Conservation (phyloP, 768 basidiomycete species). For the Termitomyces eurrhizus region DNA sequence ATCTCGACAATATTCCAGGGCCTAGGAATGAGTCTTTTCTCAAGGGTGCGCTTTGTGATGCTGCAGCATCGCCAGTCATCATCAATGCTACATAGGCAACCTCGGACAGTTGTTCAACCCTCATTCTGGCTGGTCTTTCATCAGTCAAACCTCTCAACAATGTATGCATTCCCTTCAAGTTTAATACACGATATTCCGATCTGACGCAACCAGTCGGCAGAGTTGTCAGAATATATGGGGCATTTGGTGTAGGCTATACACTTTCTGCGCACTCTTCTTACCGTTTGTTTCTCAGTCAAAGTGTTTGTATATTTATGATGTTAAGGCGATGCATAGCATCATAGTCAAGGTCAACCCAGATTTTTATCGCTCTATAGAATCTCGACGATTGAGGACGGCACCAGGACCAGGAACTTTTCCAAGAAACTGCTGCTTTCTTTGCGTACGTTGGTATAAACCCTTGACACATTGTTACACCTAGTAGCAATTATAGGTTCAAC, state of each 20-base stretch:
- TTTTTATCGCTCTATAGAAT: background rate
- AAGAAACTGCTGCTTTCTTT: slow-evolving; percentile 11
- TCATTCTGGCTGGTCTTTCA: slow-evolving; percentile 16
- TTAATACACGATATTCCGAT: background rate
- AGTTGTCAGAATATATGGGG: slow-evolving; percentile 16
- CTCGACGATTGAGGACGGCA: background rate
- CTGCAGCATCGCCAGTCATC: background rate
- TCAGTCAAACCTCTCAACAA: slow-evolving; percentile 8
- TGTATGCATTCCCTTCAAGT: slow-evolving; percentile 5
- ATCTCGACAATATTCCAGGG: slow-evolving; percentile 32
- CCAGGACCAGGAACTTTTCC: slow-evolving; percentile 13
- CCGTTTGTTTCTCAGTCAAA: background rate
- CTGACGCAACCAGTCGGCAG: slow-evolving; percentile 13
- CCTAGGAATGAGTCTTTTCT: slow-evolving; percentile 25
- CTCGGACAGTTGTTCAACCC: slow-evolving; percentile 12
- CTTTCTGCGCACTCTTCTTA: background rate
- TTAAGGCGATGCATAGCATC: slow-evolving; percentile 11
- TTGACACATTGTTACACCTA: background rate
- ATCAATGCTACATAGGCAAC: slow-evolving; percentile 13
- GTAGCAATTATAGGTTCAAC: slow-evolving; percentile 1
- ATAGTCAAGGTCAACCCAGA: slow-evolving; percentile 8
- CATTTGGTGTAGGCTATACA: slow-evolving; percentile 15
- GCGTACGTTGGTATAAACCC: slow-evolving; percentile 1
- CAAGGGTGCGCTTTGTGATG: slow-evolving; percentile 19
- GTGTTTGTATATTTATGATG: slow-evolving; percentile 11